Percentiles rank a stretch among this genome's conserved stretches.
Conservation (phyloP, 164 flowering plant species). For the Annona cherimola region DNA sequence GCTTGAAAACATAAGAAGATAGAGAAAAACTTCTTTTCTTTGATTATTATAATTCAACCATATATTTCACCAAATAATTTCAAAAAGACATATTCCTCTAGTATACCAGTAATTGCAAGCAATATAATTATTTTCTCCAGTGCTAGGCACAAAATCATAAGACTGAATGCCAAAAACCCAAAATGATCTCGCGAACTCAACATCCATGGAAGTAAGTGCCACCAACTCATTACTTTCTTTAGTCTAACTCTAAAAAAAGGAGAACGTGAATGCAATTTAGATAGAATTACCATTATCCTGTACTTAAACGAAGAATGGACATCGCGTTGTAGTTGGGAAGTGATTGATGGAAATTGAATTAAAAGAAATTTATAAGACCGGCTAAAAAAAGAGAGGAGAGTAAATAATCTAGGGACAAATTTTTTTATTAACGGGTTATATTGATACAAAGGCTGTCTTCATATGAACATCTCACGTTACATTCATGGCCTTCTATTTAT, state of each 20-base stretch:
- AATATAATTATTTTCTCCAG: constrained; percentile 37
- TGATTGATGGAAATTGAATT: too few relatives aligned
- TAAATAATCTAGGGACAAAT: too few relatives aligned
- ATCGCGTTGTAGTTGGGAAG: not conserved
- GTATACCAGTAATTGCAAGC: constrained; percentile 83
- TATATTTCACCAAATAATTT: not conserved
- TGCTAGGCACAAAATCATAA: constrained; percentile 55
- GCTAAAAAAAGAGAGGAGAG: too few relatives aligned
- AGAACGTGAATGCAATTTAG: constrained; percentile 2
- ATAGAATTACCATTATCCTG: not conserved
- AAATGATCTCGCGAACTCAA: constrained; percentile 80
- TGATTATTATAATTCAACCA: not conserved
- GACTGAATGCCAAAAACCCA: constrained; percentile 91
- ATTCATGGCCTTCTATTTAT: too few relatives aligned
- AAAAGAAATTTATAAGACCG: too few relatives aligned
- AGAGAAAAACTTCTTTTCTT: not conserved
- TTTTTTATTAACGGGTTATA: too few relatives aligned
- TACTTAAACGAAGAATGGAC: not conserved
- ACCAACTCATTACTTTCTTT: constrained; percentile 59
- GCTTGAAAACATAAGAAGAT: not conserved
- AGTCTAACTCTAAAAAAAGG: constrained; percentile 35
- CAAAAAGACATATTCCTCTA: constrained; percentile 4
- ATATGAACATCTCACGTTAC: too few relatives aligned
- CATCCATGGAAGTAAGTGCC: constrained; percentile 59
- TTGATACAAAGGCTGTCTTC: too few relatives aligned